Evolutionary conservation across 2,329 filamentous ascomycete species (phyloP).

Genomic region (Hortaea werneckii): DNA sequence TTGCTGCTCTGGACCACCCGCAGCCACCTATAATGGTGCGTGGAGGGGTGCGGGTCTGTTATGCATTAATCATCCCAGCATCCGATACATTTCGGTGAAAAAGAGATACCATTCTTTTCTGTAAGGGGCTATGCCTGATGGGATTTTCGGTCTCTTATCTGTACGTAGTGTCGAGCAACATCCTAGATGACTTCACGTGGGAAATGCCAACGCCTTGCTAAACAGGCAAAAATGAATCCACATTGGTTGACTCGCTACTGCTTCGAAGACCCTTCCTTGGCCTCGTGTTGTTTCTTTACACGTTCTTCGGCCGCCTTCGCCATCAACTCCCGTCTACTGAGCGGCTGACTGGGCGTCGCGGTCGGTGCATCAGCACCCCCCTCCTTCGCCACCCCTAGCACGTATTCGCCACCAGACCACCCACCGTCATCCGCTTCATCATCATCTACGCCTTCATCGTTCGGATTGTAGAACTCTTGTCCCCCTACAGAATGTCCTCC

Average conservation of each 20-base stretch:
- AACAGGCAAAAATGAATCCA: no score
- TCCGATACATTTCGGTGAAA: no score
- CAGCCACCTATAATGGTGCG: no score
- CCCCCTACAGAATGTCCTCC: slow-evolving; percentile 55
- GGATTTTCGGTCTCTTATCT: no score
- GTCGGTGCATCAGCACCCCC: slow-evolving; percentile 9
- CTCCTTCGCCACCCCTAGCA: slow-evolving; percentile 34
- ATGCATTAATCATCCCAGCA: no score
- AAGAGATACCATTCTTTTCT: no score
- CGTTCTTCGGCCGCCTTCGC: slow-evolving; percentile 65
- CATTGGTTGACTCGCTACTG: neutral
- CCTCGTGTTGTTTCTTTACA: slow-evolving; percentile 41
- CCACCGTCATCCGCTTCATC: slow-evolving; percentile 57
- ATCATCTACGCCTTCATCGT: slow-evolving; percentile 25
- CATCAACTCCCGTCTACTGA: slow-evolving; percentile 63
- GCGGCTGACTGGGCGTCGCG: slow-evolving; percentile 27
- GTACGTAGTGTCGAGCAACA: no score
- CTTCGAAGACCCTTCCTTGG: slow-evolving; percentile 20
- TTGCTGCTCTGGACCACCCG: neutral
- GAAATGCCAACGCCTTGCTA: no score
- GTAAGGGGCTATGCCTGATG: no score
- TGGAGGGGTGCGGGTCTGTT: no score
- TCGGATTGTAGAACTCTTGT: slow-evolving; percentile 48
- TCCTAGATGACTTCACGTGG: no score
- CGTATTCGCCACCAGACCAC: slow-evolving; percentile 71